Percentiles rank a stretch among this genome's conserved stretches.
These are phyloP conservation scores for Epichloe elymi DNA, from an alignment of 2,329 filamentous ascomycete species.

Conservation along the genomic window DNA sequence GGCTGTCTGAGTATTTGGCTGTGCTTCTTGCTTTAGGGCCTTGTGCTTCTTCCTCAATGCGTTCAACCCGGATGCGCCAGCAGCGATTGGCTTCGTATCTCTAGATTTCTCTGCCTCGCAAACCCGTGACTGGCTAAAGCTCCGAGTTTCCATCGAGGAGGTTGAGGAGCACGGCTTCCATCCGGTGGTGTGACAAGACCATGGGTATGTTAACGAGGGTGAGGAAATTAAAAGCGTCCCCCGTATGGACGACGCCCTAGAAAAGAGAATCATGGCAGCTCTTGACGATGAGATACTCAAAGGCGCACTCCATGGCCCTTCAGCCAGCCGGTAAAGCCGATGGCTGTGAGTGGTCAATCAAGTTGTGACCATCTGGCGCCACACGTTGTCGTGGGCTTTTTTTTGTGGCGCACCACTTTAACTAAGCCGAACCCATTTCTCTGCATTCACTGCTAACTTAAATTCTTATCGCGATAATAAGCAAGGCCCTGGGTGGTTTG, in stretches of 20 bases:
- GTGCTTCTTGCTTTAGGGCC: conserved; percentile 12
- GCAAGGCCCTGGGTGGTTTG: neutral
- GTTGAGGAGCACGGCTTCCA: neutral
- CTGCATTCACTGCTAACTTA: no score
- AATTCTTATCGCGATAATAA: conserved; percentile 1
- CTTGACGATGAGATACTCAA: neutral
- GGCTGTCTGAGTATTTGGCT: neutral
- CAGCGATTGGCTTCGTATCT: neutral
- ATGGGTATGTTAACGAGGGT: neutral
- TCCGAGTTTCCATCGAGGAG: neutral
- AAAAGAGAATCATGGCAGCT: neutral
- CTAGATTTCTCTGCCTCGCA: neutral
- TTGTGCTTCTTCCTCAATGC: conserved; percentile 8
- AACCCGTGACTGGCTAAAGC: neutral
- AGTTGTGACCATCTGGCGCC: no score
- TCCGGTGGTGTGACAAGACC: neutral
- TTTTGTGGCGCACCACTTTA: no score
- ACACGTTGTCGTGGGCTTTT: no score
- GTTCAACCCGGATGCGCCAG: conserved; percentile 7
- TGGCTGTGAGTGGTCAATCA: no score
- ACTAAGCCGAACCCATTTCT: no score
- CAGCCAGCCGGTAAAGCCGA: no score
- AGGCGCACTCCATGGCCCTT: neutral
- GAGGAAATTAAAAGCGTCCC: neutral
- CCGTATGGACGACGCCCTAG: neutral